phyloP scores from a whole-genome alignment of 192 early-diverging fungal genomes.

The Linnemannia schmuckeri region DNA sequence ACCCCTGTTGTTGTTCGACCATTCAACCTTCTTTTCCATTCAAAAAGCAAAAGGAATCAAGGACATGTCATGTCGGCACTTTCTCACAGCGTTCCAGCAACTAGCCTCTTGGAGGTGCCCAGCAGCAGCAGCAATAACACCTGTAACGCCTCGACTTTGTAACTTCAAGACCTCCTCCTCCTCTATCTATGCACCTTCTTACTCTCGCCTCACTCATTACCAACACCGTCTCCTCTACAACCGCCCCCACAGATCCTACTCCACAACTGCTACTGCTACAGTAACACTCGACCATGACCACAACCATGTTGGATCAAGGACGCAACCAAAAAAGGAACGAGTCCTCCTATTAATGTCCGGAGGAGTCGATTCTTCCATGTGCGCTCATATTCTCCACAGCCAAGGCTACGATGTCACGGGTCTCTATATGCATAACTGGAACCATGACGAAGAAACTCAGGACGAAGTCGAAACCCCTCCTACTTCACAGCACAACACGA shows the following conservation, averaged over 20 bases:
- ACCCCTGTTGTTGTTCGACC: not conserved
- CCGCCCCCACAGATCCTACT: not conserved
- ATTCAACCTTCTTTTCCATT: not conserved
- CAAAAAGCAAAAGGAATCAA: not conserved
- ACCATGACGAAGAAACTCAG: constrained; percentile 68
- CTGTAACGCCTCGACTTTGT: not conserved
- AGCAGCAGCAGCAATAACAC: not conserved
- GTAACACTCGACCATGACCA: not conserved
- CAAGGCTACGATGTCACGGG: constrained; percentile 79
- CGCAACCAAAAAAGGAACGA: constrained; percentile 9
- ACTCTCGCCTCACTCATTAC: not conserved
- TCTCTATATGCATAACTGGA: constrained; percentile 97
- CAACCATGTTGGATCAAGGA: not conserved
- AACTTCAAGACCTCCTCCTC: not conserved
- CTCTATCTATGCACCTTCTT: not conserved
- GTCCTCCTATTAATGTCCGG: constrained; percentile 93
- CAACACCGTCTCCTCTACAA: not conserved
- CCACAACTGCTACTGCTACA: not conserved
- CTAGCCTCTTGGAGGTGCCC: not conserved
- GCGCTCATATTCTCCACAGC: constrained; percentile 79
- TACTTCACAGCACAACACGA: constrained; percentile 11
- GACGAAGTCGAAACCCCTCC: constrained; percentile 73
- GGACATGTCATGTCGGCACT: not conserved
- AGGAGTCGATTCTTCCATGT: constrained; percentile 94
- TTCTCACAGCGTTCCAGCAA: not conserved